Percentiles rank a stretch among this genome's conserved stretches.
Evolutionary conservation across 2,329 filamentous ascomycete species (phyloP).

Genomic region (Pleomassaria siparia): DNA sequence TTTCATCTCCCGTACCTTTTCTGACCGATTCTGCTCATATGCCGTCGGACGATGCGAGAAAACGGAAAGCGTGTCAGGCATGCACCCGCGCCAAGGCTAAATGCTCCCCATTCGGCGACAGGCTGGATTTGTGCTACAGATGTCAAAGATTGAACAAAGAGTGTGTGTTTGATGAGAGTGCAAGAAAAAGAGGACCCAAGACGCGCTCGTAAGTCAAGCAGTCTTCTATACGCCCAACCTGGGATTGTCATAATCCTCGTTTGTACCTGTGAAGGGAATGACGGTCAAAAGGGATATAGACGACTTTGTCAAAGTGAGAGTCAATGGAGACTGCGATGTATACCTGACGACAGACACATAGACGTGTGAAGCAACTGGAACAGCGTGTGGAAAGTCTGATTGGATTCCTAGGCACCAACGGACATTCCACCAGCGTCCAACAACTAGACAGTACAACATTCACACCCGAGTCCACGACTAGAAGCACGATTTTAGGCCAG

Average conservation of each 20-base stretch:
- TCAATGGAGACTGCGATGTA: neutral
- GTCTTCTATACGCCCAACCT: neutral
- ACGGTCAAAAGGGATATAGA: no score
- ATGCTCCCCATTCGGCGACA: slow-evolving; percentile 19
- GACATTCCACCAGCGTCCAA: neutral
- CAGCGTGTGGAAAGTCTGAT: slow-evolving; percentile 28
- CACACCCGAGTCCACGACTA: neutral
- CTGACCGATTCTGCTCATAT: slow-evolving; percentile 6
- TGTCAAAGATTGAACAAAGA: slow-evolving; percentile 24
- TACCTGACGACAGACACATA: slow-evolving; percentile 4
- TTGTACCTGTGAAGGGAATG: no score
- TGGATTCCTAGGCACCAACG: slow-evolving; percentile 16
- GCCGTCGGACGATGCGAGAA: slow-evolving; percentile 14
- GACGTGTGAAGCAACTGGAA: slow-evolving; percentile 26
- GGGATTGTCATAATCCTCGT: no score
- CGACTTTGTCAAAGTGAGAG: no score
- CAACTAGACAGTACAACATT: neutral
- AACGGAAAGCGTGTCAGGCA: slow-evolving; percentile 23
- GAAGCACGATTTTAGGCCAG: neutral
- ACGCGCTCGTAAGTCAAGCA: slow-evolving; percentile 23
- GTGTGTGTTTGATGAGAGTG: slow-evolving; percentile 19
- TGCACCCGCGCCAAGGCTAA: slow-evolving; percentile 27
- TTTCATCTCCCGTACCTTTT: slow-evolving; percentile 9
- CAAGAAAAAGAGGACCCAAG: slow-evolving; percentile 20
- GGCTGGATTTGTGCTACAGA: slow-evolving; percentile 18